These are phyloP conservation scores for Apiospora marii DNA, from an alignment of 2,329 filamentous ascomycete species.

Conservation along the genomic window DNA sequence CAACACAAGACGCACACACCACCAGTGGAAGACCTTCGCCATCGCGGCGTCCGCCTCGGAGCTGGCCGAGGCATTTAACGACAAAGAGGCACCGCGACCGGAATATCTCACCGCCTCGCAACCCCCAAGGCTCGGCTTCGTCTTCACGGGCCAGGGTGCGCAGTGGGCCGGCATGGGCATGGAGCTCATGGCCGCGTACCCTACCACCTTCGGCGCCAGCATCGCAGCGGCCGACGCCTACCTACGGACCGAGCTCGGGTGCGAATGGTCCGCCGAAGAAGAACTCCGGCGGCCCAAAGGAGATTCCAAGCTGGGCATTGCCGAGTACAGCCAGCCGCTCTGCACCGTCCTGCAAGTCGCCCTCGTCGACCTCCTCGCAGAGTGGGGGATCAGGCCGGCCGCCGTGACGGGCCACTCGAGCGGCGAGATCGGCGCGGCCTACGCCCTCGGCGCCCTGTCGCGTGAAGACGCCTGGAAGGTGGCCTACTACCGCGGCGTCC, in stretches of 20 bases:
- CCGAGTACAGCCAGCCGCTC: conserved; percentile 42
- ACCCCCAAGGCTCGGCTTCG: conserved; percentile 32
- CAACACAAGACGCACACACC: too few relatives aligned
- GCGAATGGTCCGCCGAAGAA: conserved; percentile 36
- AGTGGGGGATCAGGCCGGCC: conserved; percentile 34
- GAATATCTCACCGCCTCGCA: not conserved
- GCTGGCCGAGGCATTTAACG: not conserved
- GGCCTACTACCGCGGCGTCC: conserved; percentile 35
- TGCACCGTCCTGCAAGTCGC: conserved; percentile 42
- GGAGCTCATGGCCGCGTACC: conserved; percentile 43
- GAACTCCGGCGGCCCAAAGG: conserved; percentile 43
- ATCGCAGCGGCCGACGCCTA: conserved; percentile 39
- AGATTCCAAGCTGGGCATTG: conserved; percentile 41
- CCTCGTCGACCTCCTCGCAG: conserved; percentile 40
- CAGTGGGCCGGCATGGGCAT: conserved; percentile 49
- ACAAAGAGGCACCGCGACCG: not conserved
- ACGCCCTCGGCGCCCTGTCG: conserved; percentile 37
- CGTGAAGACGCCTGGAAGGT: conserved; percentile 34
- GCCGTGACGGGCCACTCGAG: conserved; percentile 45
- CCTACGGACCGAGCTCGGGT: conserved; percentile 33
- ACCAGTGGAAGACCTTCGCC: conserved; percentile 1
- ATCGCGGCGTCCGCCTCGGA: not conserved
- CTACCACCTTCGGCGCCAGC: conserved; percentile 36
- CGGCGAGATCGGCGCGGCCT: conserved; percentile 46
- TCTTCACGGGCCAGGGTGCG: conserved; percentile 47